These are phyloP conservation scores for Aspergillus ellipticus DNA, from an alignment of 495 filamentous ascomycete genomes.

Conservation along the genomic window DNA sequence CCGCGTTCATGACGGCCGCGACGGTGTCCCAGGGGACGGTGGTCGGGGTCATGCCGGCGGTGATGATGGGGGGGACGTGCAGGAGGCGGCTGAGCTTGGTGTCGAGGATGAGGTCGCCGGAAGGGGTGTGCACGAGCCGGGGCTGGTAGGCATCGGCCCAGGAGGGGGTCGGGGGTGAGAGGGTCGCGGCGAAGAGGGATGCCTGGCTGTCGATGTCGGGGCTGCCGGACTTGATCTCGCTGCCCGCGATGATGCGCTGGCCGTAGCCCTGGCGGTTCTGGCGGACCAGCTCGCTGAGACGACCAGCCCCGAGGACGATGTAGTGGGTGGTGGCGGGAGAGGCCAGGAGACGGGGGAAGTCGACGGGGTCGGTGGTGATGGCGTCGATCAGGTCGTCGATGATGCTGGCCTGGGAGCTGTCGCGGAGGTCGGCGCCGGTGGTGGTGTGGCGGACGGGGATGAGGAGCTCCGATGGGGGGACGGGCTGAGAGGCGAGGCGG, in stretches of 20 bases:
- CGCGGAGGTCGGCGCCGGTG: background rate
- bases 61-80: conserved; percentile 35
- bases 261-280: background rate
- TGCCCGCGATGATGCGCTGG: background rate
- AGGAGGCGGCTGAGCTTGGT: conserved; percentile 35
- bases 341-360: background rate
- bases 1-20: conserved; percentile 33
- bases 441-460: background rate
- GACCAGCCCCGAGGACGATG: background rate
- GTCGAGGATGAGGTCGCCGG: conserved; percentile 14
- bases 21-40: conserved; percentile 37
- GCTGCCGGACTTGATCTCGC: background rate
- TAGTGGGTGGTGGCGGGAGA: background rate
- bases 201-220: background rate
- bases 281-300: background rate
- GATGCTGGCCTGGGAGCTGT: background rate
- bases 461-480: background rate
- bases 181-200: background rate
- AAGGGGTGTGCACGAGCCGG: background rate
- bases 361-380: conserved; percentile 3
- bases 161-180: background rate
- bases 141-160: background rate
- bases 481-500: background rate
- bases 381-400: background rate
- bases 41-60: conserved; percentile 46